These are phyloP conservation scores for Penicillium egyptiacum DNA, from an alignment of 495 filamentous ascomycete genomes.

Conservation along the genomic window DNA sequence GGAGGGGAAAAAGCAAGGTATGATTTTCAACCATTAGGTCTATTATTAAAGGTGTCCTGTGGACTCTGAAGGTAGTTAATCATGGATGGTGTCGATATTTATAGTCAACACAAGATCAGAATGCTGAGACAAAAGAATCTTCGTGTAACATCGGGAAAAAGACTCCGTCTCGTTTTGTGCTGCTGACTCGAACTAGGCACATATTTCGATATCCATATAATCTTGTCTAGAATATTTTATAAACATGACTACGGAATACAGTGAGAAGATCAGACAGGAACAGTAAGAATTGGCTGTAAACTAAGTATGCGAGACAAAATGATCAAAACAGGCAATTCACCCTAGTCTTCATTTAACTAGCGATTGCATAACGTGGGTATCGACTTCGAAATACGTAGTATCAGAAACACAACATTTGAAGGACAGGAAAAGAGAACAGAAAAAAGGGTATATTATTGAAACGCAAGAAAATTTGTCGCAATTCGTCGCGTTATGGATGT, in stretches of 20 bases:
- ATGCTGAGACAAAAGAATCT: conserved; percentile 1
- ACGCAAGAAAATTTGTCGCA: conserved; percentile 26
- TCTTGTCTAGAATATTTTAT: neutral
- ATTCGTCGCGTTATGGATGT: conserved; percentile 27
- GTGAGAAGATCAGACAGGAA: neutral
- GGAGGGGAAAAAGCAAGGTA: neutral
- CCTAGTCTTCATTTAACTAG: conserved; percentile 15
- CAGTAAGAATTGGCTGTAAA: neutral
- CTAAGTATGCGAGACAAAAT: conserved; percentile 7
- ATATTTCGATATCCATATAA: neutral
- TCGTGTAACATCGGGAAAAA: conserved; percentile 25
- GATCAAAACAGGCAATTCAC: conserved; percentile 2
- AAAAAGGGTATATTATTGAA: conserved; percentile 15
- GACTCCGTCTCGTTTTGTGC: conserved; percentile 10
- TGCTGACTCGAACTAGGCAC: neutral
- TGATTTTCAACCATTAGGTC: neutral
- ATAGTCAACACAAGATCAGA: neutral
- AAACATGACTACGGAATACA: neutral
- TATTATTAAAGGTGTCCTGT: neutral
- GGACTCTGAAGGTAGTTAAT: neutral
- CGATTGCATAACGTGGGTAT: conserved; percentile 18
- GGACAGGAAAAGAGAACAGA: conserved; percentile 1
- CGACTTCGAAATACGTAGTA: neutral
- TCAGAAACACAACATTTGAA: conserved; percentile 2
- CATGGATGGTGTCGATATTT: neutral